Evolutionary conservation across 768 basidiomycete genomes (phyloP), one percentile per base, ranked within the genome.

Genomic region (Hysterangium stoloniferum): DNA sequence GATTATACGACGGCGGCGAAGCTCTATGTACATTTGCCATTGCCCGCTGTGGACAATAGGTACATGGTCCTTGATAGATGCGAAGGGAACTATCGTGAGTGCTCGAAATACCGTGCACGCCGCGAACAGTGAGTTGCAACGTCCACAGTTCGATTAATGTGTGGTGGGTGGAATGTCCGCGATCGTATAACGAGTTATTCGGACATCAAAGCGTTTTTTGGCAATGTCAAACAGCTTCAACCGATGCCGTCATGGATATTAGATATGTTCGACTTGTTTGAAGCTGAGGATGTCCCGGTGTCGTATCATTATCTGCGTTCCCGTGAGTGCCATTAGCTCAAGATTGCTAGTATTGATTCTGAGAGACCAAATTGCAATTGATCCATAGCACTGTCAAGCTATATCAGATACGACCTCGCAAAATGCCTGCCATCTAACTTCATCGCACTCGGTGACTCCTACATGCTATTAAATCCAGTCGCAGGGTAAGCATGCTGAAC

Each of bases 381-480:
- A 15, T 11, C 17, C 22, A 27, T 19, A 51, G 49, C 49, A 2
- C 40, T 40, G n/a, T 43, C 38, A 8, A 40, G 40, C 17, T 51
- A 41, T 47, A 31, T 52, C 12, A 22, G 35, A 2, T 52, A 52
- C 25, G 19, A 34, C 25, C 24, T 20, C 22, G 52, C 31, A 15
- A 20, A 46, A 25, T 4, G n/a, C 12, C 45, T 52, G 2, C 52
- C 52, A 9, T 35, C 43, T 4, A 52, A 52, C 27, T 52, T 52
- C 31, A 45, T 52, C 13, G 52, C 42, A 36, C 12, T 52, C n/a
- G 52, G 52, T 11, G 52, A 52, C 20, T 45, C 52, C 11, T 19
- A 46, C n/a, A 7, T 37, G 1, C 52, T 38, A 36, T 25, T 45
- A 36, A 45, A 52, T 47, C 52, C 52, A 13, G 22, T 52, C n/a